Evolutionary conservation across 176 grass and related monocot species (phyloP).

Genomic region (Phragmites australis): DNA sequence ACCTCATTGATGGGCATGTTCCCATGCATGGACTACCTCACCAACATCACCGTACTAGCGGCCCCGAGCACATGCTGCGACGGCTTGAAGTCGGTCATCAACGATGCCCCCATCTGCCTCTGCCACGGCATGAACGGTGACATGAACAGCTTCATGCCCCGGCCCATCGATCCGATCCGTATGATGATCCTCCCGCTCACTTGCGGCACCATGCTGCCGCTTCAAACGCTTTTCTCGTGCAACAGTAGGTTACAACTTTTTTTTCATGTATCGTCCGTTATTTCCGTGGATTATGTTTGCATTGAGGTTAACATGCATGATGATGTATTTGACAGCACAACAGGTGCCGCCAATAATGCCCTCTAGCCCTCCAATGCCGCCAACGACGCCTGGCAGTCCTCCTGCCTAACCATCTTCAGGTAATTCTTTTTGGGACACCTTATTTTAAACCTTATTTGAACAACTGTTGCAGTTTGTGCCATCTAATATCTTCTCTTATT

Average conservation of each 20-base stretch:
- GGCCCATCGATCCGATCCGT: conserved; percentile 7
- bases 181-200: conserved; percentile 18
- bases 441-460: too few species aligned
- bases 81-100: conserved; percentile 29
- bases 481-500: not conserved
- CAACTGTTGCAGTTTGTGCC: not conserved
- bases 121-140: conserved; percentile 46
- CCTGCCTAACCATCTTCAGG: not conserved
- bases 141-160: conserved; percentile 26
- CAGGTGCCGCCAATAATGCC: not conserved
- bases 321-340: not conserved
- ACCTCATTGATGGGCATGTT: conserved; percentile 17
- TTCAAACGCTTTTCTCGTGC: conserved; percentile 12
- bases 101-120: conserved; percentile 34
- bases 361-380: not conserved
- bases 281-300: not conserved
- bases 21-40: conserved; percentile 43
- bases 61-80: conserved; percentile 29
- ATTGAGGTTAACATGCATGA: not conserved
- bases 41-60: conserved; percentile 25
- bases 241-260: not conserved
- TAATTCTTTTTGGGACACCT: not conserved
- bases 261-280: not conserved
- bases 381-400: not conserved
- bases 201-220: conserved; percentile 19